Base-by-base conservation (phyloP, 2,329 filamentous ascomycete species). In the Metarhizium sp. region DNA sequence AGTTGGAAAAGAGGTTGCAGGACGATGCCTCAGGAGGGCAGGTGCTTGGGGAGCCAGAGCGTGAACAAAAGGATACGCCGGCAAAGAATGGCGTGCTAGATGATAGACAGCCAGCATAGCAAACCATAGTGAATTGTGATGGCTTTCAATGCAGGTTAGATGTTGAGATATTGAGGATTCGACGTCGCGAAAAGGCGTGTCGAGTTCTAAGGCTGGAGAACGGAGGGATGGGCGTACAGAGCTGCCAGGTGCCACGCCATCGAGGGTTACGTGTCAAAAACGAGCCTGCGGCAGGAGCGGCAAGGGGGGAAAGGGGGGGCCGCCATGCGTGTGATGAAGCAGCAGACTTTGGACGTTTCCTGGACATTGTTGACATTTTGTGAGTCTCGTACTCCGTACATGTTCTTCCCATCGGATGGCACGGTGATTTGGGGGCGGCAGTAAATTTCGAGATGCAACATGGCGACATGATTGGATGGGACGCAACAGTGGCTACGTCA, bases 1-100 rank as follows among this genome's bases (percentile, higher is more conserved):
- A 59, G 53, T 50, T 52, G 47, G 50, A 58, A 47, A 48, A 51
- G 52, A 58, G 61, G 47, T 50, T 34, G 20, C 25, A 38, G 29
- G 18, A 11, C 49, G 5, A 29, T 14, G 6, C 16, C 43, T 42
- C 29, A 36, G 3, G 40, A 18, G 16, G 38, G 46, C 54, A 40
- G 36, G 30, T 42, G 5, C 20, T 54, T 18, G 47, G 38, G 10
- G 42, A 43, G 13, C n/a, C 40, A 6, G 18, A 45, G 42, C 10
- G 16, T 45, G 16, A 45, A 45, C 18, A 11, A 16, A 20, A 25
- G n/a, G 18, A 5, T 45, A 16, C n/a, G 11, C 6, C 42, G 6
- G 42, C 42, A 11, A 20, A 20, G 16, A 16, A 45, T 20, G 42
- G n/a, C 42, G n/a, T 45, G n/a, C 7, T 45, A 7, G n/a, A 45